These are phyloP conservation scores for Vanilla planifolia DNA, from an alignment of 106 monocot genomes.

Conservation along the genomic window DNA sequence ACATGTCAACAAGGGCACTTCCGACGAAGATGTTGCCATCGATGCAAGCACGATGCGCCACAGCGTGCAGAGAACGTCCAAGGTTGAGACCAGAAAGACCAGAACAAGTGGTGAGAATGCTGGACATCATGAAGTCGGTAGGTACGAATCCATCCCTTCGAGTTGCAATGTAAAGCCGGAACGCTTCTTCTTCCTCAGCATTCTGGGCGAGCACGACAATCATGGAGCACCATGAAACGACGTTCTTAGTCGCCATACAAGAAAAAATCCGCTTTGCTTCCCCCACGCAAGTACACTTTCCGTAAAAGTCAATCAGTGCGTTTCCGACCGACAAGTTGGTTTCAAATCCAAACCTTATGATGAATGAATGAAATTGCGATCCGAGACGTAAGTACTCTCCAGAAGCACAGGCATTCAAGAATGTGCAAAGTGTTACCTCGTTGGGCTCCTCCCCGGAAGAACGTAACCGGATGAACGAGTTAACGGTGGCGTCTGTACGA, in stretches of 20 bases:
- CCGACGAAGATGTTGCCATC: slow-evolving; percentile 68
- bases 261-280: slow-evolving; percentile 54
- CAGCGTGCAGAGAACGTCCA: slow-evolving; percentile 63
- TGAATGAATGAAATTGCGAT: slow-evolving; percentile 44
- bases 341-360: slow-evolving; percentile 33
- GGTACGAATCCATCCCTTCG: slow-evolving; percentile 47
- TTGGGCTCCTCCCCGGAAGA: slow-evolving; percentile 19
- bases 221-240: slow-evolving; percentile 82
- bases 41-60: slow-evolving; percentile 46
- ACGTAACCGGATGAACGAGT: slow-evolving; percentile 22
- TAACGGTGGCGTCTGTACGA: slow-evolving; percentile 18
- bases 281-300: slow-evolving; percentile 38
- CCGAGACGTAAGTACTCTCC: slow-evolving; percentile 25
- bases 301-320: slow-evolving; percentile 73
- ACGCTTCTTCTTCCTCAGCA: slow-evolving; percentile 64
- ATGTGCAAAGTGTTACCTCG: slow-evolving; percentile 45
- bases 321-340: slow-evolving; percentile 51
- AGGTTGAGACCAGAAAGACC: slow-evolving; percentile 65
- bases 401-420: slow-evolving; percentile 63
- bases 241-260: slow-evolving; percentile 35
- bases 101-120: slow-evolving; percentile 56
- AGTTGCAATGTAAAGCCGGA: slow-evolving; percentile 38
- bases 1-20: slow-evolving; percentile 77
- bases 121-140: slow-evolving; percentile 78
- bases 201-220: slow-evolving; percentile 60